Base-by-base conservation (phyloP, 73 alveolate genomes). In the Durusdinium trenchii region DNA sequence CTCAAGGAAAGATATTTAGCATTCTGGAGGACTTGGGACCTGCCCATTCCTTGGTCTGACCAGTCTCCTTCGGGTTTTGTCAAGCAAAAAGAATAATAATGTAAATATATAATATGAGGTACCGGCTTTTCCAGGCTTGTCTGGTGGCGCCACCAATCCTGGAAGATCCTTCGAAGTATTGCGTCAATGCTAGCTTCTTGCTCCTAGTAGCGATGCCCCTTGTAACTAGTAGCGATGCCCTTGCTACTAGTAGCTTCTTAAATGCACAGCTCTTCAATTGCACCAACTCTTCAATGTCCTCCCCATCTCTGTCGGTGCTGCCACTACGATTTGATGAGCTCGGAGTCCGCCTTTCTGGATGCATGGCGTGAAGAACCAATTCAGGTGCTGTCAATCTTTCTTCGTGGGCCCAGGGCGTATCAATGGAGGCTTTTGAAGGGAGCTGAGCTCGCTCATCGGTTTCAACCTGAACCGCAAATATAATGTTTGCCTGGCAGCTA, bases 261-360 rank as follows among this genome's bases (percentile, higher is more conserved):
- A n/a, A n/a, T n/a, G n/a, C n/a, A n/a, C 50, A 30, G 52, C 52
- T 38, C 54, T 10, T 1, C 54, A 10, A 40, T 30, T 43, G 81
- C 43, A 42, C 12, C 82, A 69, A 3, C 0, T 69, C 42, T 0
- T 23, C 1, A 36, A 3, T 47, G 36, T 50, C 85, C 91, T 81
- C 91, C 18, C 82, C 95, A 14, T 86, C 95, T 45, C 95, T 51
- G 82, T 57, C 95, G 28, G 95, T 60, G 78, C 95, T 87, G 48
- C 95, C 84, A 71, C 95, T 87, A 50, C 95, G 95, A 47, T 87
- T 87, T 3, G 95, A 87, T 12, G 95, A 87, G 62, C 95, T 87
- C 48, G 95, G 95, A 45, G 95, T 87, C 32, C 95, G 95, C 95
- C 95, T 87, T 6, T n/a, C n/a, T n/a, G n/a, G n/a, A n/a, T n/a